Evolutionary conservation across 768 basidiomycete genomes (phyloP).

Genomic region (Pulveroboletus sp.): DNA sequence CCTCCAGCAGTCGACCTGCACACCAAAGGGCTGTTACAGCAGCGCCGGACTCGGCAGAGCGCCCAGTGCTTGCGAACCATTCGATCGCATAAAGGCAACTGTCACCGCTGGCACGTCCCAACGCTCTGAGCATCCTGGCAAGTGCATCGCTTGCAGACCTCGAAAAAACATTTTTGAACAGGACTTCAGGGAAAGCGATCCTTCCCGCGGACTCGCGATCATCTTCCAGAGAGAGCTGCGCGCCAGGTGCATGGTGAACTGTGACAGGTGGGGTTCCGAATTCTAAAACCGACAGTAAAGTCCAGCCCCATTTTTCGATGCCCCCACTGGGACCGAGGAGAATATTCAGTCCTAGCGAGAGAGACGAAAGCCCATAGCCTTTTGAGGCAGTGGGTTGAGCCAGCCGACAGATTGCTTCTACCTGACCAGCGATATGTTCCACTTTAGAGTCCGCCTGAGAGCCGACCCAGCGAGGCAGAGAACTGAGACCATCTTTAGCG

Average conservation of each 20-base stretch:
- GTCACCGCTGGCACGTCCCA: conserved; percentile 69
- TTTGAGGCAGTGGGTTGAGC: conserved; percentile 15
- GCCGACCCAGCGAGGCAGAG: conserved; percentile 68
- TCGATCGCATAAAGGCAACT: conserved; percentile 72
- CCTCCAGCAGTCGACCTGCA: conserved; percentile 71
- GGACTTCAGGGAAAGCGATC: conserved; percentile 54
- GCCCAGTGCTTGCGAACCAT: conserved; percentile 66
- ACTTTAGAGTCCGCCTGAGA: conserved; percentile 73
- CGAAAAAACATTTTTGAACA: conserved; percentile 53
- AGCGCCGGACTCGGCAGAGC: conserved; percentile 39
- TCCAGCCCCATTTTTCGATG: conserved; percentile 92
- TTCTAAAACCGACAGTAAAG: conserved; percentile 75
- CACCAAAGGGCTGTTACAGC: conserved; percentile 83
- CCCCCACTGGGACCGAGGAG: conserved; percentile 79
- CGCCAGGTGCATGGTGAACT: conserved; percentile 44
- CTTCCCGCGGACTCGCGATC: conserved; percentile 36
- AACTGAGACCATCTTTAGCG: conserved; percentile 58
- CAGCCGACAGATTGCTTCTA: conserved; percentile 67
- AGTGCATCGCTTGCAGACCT: conserved; percentile 51
- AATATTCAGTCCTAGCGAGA: conserved; percentile 52
- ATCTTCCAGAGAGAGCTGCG: conserved; percentile 54
- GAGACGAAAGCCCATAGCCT: conserved; percentile 34
- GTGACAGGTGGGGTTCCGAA: conserved; percentile 54
- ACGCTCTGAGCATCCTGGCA: conserved; percentile 64
- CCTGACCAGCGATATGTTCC: conserved; percentile 59